Evolutionary conservation across 2,329 filamentous ascomycete genomes (phyloP), one percentile per base, ranked within the genome.

Genomic region (Arthrobotrys sphaeroides): DNA sequence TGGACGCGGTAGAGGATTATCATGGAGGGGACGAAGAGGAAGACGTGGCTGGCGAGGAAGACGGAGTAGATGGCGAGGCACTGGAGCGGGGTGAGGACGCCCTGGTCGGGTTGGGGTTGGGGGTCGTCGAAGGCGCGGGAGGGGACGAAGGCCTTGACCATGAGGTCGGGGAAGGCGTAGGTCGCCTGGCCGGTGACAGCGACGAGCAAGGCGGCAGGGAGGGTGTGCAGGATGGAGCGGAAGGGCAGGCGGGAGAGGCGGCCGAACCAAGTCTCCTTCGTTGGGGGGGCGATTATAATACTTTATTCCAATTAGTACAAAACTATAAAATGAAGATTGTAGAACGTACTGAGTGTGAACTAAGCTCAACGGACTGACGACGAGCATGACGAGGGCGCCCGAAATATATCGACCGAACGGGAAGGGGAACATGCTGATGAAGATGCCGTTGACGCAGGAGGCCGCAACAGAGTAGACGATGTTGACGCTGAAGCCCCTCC

Each of bases 1-100:
- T 96, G 93, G 36, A 97, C 89, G 77, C 94, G 92, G 78, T 91
- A 86, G 73, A 96, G 88, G 20, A 92, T 88, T 31, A 94, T 91
- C 73, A 88, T 87, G 40, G 92, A 88, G 16, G 94, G 94, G 68
- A 97, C 86, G 77, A 92, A 85, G 73, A 94, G 83, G 66, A 93
- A 83, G 45, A 90, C 83, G 67, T 87, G 84, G 62, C 89, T 40
- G 16, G 78, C 81, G 6, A 89, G 77, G 45, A 85, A 80, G 31
- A 87, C 77, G 67, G 86, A 75, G 24, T 84, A 77, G 43, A 90
- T 80, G 12, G 85, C 73, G 6, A 85, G 47, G 12, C 73, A 76
- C 47, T 81, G 78, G 20, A 79, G 66, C 77, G 81, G 83, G 3
- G 78, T 78, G 2, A 78, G 45, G 47, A 77, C 78, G 57, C 77